phyloP scores from a whole-genome alignment of 2,329 filamentous ascomycete species.

The Xylaria sp. region DNA sequence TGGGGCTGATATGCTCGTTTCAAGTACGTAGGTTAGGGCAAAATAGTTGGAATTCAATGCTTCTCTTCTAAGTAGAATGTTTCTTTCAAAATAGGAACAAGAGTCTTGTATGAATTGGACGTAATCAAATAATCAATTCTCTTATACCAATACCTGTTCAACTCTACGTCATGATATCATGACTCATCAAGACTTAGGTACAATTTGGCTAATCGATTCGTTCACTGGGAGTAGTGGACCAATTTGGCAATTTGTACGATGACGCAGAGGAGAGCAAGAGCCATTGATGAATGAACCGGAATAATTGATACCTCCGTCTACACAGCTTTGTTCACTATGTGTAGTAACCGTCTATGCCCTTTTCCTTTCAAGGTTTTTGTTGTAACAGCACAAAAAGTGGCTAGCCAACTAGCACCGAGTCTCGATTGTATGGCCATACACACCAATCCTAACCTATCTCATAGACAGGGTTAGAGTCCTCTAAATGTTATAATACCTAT shows the following conservation, averaged over 20 bases:
- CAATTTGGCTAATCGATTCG: background rate
- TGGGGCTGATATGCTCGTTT: background rate
- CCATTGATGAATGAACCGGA: background rate
- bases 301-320: background rate
- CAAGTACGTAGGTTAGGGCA: background rate
- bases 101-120: too few relatives aligned
- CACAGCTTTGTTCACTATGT: background rate
- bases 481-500: conserved; percentile 11
- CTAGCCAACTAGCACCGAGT: background rate
- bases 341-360: background rate
- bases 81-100: too few relatives aligned
- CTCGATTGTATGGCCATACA: background rate
- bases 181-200: background rate
- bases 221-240: background rate
- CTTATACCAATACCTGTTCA: background rate
- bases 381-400: background rate
- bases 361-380: background rate
- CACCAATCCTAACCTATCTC: background rate
- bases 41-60: background rate
- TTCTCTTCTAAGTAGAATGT: too few relatives aligned
- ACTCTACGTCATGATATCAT: conserved; percentile 20
- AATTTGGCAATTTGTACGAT: background rate
- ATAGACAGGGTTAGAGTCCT: background rate
- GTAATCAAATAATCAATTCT: background rate
- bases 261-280: background rate